Percentiles rank a stretch among this genome's conserved stretches.
These are phyloP conservation scores for Pterocarpus santalinus DNA, from an alignment of 306 rosid species.

Conservation along the genomic window DNA sequence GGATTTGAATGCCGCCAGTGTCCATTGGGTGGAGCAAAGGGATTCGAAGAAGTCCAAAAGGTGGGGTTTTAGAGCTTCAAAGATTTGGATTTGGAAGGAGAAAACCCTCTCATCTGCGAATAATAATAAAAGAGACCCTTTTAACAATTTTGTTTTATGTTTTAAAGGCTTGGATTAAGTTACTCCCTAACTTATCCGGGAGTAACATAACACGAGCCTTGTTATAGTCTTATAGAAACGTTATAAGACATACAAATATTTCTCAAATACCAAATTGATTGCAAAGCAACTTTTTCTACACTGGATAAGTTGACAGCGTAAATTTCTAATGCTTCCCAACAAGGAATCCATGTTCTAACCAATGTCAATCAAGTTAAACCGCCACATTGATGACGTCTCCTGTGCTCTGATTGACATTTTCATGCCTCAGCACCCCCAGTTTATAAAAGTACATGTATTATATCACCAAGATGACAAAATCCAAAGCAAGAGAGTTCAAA, in stretches of 20 bases:
- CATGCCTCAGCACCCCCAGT: conserved; percentile 6
- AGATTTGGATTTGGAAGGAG: too few relatives aligned
- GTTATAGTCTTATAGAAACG: conserved; percentile 10
- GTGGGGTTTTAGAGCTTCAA: too few relatives aligned
- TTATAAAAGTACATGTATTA: neutral
- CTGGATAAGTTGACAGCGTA: neutral
- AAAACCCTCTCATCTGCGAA: too few relatives aligned
- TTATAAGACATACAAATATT: neutral
- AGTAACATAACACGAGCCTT: too few relatives aligned
- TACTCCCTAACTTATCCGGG: too few relatives aligned
- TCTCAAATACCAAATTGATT: conserved; percentile 9
- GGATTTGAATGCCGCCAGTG: too few relatives aligned
- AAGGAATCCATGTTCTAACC: conserved; percentile 13
- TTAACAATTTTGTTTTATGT: too few relatives aligned
- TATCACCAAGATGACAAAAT: neutral
- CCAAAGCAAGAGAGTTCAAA: conserved; percentile 4
- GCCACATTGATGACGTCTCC: neutral
- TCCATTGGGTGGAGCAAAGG: too few relatives aligned
- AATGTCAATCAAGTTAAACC: conserved; percentile 1
- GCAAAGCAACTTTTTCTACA: conserved; percentile 3
- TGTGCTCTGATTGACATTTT: conserved; percentile 9
- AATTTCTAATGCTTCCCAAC: conserved; percentile 20
- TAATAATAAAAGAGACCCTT: too few relatives aligned
- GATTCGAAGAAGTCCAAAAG: too few relatives aligned
- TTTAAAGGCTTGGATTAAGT: too few relatives aligned